These are phyloP conservation scores for Nakazawaea pomicola DNA, from an alignment of 805 yeast species.

Conservation along the genomic window DNA sequence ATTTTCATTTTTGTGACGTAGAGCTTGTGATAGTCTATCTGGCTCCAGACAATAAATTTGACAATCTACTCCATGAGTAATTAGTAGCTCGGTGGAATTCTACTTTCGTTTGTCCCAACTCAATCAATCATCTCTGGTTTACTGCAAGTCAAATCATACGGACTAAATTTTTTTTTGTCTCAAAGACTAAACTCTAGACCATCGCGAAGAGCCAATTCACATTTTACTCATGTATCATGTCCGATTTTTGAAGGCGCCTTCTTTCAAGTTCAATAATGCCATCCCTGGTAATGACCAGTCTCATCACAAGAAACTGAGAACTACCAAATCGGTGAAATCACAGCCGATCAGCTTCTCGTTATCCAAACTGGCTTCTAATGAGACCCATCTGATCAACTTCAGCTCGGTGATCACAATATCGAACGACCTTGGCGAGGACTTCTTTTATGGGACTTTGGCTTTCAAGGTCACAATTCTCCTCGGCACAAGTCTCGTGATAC, in stretches of 20 bases:
- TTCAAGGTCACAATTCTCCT: background rate
- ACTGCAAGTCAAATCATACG: too few relatives aligned
- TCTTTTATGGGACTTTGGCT: constrained; percentile 27
- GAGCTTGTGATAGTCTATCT: too few relatives aligned
- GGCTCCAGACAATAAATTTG: too few relatives aligned
- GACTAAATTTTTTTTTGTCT: background rate
- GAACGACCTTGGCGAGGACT: constrained; percentile 36
- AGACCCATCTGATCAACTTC: constrained; percentile 4
- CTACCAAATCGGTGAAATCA: too few relatives aligned
- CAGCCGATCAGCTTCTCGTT: background rate
- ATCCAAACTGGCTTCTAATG: background rate
- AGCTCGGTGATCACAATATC: constrained; percentile 21
- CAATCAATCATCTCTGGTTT: too few relatives aligned
- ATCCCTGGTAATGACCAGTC: constrained; percentile 14
- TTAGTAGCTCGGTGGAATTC: too few relatives aligned
- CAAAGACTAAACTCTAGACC: too few relatives aligned
- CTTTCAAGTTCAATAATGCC: constrained; percentile 12
- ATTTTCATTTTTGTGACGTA: background rate
- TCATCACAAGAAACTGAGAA: constrained; percentile 2
- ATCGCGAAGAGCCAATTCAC: too few relatives aligned
- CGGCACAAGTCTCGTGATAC: too few relatives aligned
- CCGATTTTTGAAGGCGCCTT: constrained; percentile 28
- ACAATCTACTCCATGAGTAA: too few relatives aligned
- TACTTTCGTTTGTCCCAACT: too few relatives aligned
- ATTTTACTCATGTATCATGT: constrained; percentile 27